These are phyloP conservation scores for Monosporascus sp. DNA, from an alignment of 2,329 filamentous ascomycete species.

Conservation along the genomic window DNA sequence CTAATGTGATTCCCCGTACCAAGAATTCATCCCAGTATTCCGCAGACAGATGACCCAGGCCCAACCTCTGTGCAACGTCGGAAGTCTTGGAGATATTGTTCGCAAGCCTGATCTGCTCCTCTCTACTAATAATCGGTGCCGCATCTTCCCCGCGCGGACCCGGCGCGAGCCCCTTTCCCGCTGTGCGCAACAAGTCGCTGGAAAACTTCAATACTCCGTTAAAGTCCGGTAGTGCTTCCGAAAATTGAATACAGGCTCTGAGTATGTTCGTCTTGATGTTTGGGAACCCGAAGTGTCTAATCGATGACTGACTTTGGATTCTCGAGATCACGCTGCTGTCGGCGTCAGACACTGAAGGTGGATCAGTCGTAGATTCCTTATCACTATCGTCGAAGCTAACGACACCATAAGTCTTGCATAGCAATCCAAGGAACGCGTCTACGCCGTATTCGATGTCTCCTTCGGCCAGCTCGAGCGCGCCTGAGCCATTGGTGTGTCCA, in stretches of 20 bases:
- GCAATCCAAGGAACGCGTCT: constrained; percentile 54
- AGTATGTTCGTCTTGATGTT: constrained; percentile 81
- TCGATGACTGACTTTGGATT: constrained; percentile 53
- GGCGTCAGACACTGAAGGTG: constrained; percentile 34
- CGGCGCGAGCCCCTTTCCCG: constrained; percentile 74
- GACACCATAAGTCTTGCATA: constrained; percentile 61
- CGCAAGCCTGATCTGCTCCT: constrained; percentile 80
- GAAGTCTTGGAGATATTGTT: constrained; percentile 84
- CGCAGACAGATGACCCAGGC: constrained; percentile 62
- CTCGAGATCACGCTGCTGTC: constrained; percentile 49
- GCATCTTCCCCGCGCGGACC: constrained; percentile 63
- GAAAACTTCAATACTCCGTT: constrained; percentile 84
- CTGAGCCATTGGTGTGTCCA: constrained; percentile 43
- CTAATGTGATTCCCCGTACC: constrained; percentile 68
- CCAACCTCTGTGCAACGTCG: constrained; percentile 68
- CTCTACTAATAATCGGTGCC: constrained; percentile 63
- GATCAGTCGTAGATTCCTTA: constrained; percentile 18
- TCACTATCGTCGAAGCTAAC: constrained; percentile 41
- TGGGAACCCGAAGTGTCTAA: constrained; percentile 68
- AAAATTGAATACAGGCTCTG: constrained; percentile 85
- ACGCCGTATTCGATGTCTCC: constrained; percentile 61
- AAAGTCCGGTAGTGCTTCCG: constrained; percentile 89
- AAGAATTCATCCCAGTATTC: constrained; percentile 98
- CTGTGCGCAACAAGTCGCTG: constrained; percentile 74
- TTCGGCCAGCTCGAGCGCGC: constrained; percentile 56